Percentiles rank a stretch among this genome's conserved stretches.
Conservation (phyloP, 2,329 filamentous ascomycete genomes). For the Rhynchosporium graminicola region DNA sequence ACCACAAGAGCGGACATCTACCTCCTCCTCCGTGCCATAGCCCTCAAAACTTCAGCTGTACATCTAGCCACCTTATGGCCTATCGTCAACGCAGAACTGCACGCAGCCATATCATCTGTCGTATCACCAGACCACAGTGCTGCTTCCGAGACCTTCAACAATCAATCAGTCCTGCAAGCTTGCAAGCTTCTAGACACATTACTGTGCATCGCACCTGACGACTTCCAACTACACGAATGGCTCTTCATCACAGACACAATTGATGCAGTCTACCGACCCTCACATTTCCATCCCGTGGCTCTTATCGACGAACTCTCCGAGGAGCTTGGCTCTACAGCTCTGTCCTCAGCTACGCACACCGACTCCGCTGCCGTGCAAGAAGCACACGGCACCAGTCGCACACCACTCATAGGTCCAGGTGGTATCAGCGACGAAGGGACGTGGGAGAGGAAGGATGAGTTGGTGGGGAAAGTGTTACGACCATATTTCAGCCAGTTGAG, state of each 20-base stretch:
- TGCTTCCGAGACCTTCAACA: constrained; percentile 72
- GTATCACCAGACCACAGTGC: constrained; percentile 64
- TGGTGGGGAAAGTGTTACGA: constrained; percentile 76
- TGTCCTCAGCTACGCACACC: constrained; percentile 29
- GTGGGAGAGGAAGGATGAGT: constrained; percentile 63
- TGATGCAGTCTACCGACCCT: constrained; percentile 85
- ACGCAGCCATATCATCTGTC: constrained; percentile 75
- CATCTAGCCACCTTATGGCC: constrained; percentile 89
- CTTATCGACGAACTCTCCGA: constrained; percentile 85
- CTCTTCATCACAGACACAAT: constrained; percentile 96
- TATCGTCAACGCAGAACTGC: constrained; percentile 81
- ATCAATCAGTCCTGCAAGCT: constrained; percentile 78
- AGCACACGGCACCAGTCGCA: constrained; percentile 37
- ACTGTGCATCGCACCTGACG: constrained; percentile 84
- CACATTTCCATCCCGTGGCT: constrained; percentile 67
- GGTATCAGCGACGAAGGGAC: constrained; percentile 56
- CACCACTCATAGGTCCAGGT: constrained; percentile 44
- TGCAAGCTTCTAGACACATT: constrained; percentile 91
- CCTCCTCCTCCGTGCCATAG: constrained; percentile 80
- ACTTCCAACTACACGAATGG: constrained; percentile 99
- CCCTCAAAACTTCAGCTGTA: constrained; percentile 75
- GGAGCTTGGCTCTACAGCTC: constrained; percentile 52
- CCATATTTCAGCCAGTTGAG: constrained; percentile 92
- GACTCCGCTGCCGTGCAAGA: constrained; percentile 33
- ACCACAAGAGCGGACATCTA: constrained; percentile 86